Base-by-base conservation (phyloP, 2,329 filamentous ascomycete species). In the Fusarium caatingaense region DNA sequence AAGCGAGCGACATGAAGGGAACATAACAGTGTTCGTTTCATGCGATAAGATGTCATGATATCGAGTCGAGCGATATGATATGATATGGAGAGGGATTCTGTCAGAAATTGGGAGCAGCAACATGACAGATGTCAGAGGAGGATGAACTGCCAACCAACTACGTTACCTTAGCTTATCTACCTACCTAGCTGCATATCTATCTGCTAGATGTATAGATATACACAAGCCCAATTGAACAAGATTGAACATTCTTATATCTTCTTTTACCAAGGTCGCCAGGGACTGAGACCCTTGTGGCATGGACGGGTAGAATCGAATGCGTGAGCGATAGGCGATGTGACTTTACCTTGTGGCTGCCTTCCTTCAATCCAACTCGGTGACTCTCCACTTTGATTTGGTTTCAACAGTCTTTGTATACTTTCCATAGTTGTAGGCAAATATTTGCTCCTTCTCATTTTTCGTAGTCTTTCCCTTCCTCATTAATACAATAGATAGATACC, bases 1-100 rank as follows among this genome's bases (percentile, higher is more conserved):
- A 32, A 69, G 64, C 54, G 67, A 71, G 60, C 58, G 61, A 42
- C 30, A 66, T 51, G 59, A 61, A 55, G 25, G 60, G 54, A 72
- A 45, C 37, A 57, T 23, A 55, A 51, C 8, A 62, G 20, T 34
- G 57, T 51, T 50, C 56, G 53, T 53, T 60, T 40, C 59, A 65
- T 55, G 59, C 51, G 40, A 56, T 46, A 42, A 40, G 41, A 64
- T 40, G 46, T 32, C 47, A 47, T 60, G 56, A 59, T 20, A 57
- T 34, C n/a, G 48, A 57, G 47, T 48, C 46, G 46, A n/a, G 13
- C 42, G 27, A 56, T 46, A 13, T 30, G 27, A 12, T 28, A 28
- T 28, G 28, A 30, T 30, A 61, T 55, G 55, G 55, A 57, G 25
- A 64, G 44, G 42, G 30, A 34, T 48, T 46, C 47, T 57, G 30